Base-by-base conservation (phyloP, 1,284 basidiomycete species). In the Ceratobasidium sp. region DNA sequence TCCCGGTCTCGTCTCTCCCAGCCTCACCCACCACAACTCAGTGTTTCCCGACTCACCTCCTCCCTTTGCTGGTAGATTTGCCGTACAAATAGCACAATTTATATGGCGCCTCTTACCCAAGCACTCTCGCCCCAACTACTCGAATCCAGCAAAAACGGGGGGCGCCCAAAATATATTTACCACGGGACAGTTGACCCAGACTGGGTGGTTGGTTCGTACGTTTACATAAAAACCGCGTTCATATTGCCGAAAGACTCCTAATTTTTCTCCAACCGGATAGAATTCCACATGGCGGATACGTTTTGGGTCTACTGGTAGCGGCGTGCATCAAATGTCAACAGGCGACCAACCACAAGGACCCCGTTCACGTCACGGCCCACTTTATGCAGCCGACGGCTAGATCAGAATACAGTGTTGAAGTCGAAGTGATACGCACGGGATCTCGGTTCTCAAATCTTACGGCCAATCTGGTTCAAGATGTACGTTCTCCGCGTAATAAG, bases 291-390 rank as follows among this genome's bases (percentile, higher is more conserved):
- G 53, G 75, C 90, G 89, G 89, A 24, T 90, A 89, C 77, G 81
- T 86, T 24, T 81, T 91, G 16, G 87, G 85, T 0, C 80, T 88
- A 43, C 80, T 88, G 22, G 75, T 90, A 0, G 83, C 89, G 43
- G 85, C 89, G 19, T 87, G 85, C 71, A 83, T 87, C 9, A 81
- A 84, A 74, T 80, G 86, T 66, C 89, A 90, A 79, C 79, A 83
- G 1, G 66, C 74, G 7, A 84, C 86, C 1, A 37, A 77, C 11
- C 88, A 89, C 78, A 81, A 79, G 22, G 89, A 90, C 76, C 86
- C 87, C 5, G 81, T 90, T 41, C 86, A 90, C 78, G 80, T 88
- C 64, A 88, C 86, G 2, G 87, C 87, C 0, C 87, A 90, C 77
- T 91, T 84, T 77, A 81, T 89, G 48, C 82, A 84, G 43, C 81